Evolutionary conservation across 352 stramenopile species (phyloP), one percentile per base, ranked within the genome.

Genomic region (Globisporangium rhizosaccharum): DNA sequence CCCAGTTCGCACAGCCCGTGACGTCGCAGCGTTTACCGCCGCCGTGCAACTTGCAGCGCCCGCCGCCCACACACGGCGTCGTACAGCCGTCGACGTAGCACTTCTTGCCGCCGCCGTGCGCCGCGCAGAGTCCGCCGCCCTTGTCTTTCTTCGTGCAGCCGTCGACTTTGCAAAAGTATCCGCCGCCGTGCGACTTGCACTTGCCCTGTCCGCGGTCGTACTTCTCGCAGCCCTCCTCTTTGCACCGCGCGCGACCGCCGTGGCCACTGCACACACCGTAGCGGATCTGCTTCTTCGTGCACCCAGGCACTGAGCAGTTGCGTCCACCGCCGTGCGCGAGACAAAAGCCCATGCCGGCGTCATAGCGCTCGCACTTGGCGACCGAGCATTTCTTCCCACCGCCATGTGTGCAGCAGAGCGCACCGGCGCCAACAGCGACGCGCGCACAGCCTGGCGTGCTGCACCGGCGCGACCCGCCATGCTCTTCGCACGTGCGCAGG

Each of bases 71-170:
- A 45, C 82, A 92, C 6, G 75, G 71, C 23, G 77, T 92, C 3
- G 62, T 66, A 56, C 80, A 91, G 42, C 76, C 73, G 1, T 88
- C 76, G 10, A 88, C 66, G 41, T 75, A 94, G 58, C 85, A 94
- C 53, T 90, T 89, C 53, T 92, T 92, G 26, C 86, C 86, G 8
- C 86, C 86, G 7, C 86, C 86, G 56, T 94, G 86, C 9, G 73
- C 62, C 25, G 80, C 83, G 61, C 86, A 96, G 25, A 87, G 76
- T 17, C 86, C 86, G 5, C 85, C 84, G 23, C 86, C 86, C 53
- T 90, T 88, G 58, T 96, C 85, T 50, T 91, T 90, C 70, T 96
- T 96, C 23, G 56, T 63, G 59, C 86, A 96, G 6, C 77, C 83
- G 5, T 85, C 68, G 5, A 78, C 56, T 53, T 91, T 91, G 57